Evolutionary conservation across 495 filamentous ascomycete species (phyloP), one percentile per base, ranked within the genome.

Genomic region (Haplographium delicatum): DNA sequence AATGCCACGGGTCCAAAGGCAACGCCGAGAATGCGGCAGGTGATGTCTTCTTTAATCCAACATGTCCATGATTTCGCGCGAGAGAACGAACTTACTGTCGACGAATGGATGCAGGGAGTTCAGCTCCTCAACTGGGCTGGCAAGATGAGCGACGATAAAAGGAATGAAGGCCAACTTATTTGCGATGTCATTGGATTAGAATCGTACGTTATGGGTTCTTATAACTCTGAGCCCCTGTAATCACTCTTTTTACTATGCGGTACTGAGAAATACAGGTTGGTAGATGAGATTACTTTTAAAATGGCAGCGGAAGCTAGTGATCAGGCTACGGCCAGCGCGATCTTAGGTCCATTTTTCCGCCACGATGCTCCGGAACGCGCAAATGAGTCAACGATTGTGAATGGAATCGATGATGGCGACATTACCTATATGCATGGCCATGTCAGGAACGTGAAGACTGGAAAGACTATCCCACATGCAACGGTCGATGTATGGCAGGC

Each of bases 401-500:
- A 86, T 68, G 65, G 76, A 52, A 75, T 81, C 20, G 72, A 75
- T 31, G 69, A 81, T 57, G 79, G 69, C 9, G 72, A 75, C 53
- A 77, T 85, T 16, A 79, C 81, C 53, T 70, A 70, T 62, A 90
- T 91, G 85, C 83, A 89, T 76, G 87, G 87, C 51, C 68, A 74
- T 44, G 76, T 91, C 58, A 71, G 63, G 46, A 86, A 91, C 68
- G 76, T 88, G 60, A 75, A 80, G 46, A 88, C 86, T 16, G 80
- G 81, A 59, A 72, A 79, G 69, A 81, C 82, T 46, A 83, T 91
- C 64, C 74, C 70, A 40, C 67, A 67, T 60, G 86, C 85, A 60
- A 81, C 84, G 46, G 77, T 91, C 62, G 87, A 91, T 65, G 84
- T 90, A 72, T 91, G 87, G 87, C 84, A 91, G 63, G 85, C 86